Base-by-base conservation (phyloP, 768 basidiomycete genomes). In the Boletus sensibilis region DNA sequence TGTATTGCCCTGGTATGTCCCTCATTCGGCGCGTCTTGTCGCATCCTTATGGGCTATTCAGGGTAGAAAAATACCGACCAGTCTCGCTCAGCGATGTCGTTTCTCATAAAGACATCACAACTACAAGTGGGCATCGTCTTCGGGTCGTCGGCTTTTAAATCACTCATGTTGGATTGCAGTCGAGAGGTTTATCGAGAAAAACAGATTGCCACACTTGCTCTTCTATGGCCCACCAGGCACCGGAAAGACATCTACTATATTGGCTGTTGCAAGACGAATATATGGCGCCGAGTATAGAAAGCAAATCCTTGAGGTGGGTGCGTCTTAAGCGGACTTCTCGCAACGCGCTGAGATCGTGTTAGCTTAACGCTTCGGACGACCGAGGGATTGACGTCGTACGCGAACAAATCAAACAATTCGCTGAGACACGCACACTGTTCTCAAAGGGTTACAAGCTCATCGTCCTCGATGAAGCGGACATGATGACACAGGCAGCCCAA, bases 401-500 rank as follows among this genome's bases (percentile, higher is more conserved):
- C 49, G 97, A 98, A 73, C 95, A 98, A 78, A 95, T 99, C 72
- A 99, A 98, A 71, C 94, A 93, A 68, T 99, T 98, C 64, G 94
- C 97, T 1, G 93, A 95, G 75, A 98, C 95, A 14, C 85, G 94
- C 50, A 97, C 94, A 11, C 74, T 98, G 7, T 89, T 86, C 68
- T 85, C 93, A 13, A 94, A 94, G 66, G 93, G 93, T 18, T 98
- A 87, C 83, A 99, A 98, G 68, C 87, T 99, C 69, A 96, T 99
- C 72, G 87, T 99, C 58, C 84, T 99, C 34, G 97, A 99, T 64
- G 97, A 99, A 73, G 97, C 97, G n/a, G 97, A 99, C 78, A 97
- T 97, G 96, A 99, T 99, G 97, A 99, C 97, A 0, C 88, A 94
- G 60, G 89, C 92, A 53, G 97, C 97, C 1, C 97, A 99, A 69